Conservation (phyloP, 305 asterid genomes). For the Petunia hybrid region DNA sequence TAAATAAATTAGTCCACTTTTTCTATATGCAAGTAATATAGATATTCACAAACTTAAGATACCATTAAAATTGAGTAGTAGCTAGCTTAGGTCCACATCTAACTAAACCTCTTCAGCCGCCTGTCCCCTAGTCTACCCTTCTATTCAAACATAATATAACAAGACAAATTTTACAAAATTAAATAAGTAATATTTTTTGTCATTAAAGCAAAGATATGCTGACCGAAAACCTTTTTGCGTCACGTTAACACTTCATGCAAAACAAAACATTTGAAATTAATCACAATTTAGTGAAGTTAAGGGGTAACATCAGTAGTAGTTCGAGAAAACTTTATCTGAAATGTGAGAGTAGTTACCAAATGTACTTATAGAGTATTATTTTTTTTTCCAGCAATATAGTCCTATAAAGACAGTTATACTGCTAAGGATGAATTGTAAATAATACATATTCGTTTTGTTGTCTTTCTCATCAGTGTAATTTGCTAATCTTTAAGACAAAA, state of each 20-base stretch:
- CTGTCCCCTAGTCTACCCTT: neutral
- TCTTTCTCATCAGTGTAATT: neutral
- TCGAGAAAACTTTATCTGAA: neutral
- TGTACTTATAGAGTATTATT: neutral
- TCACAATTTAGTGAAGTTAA: neutral
- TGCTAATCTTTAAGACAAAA: neutral
- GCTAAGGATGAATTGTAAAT: neutral
- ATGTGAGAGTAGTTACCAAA: too few species aligned
- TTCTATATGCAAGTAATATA: neutral
- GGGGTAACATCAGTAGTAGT: neutral
- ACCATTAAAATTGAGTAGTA: neutral
- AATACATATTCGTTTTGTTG: neutral
- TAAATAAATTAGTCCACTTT: neutral
- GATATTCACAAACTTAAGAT: neutral
- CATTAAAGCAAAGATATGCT: neutral
- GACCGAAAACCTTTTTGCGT: neutral
- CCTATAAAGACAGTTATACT: neutral
- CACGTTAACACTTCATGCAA: neutral
- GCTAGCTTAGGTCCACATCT: neutral
- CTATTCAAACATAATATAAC: neutral
- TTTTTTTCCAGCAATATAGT: neutral
- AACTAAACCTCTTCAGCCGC: constrained; percentile 18
- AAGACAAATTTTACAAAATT: neutral
- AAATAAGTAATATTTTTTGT: neutral
- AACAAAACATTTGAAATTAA: neutral